Percentiles rank a stretch among this genome's conserved stretches.
These are phyloP conservation scores for Cystobasidium onofrii DNA, from an alignment of 768 basidiomycete species.

Conservation along the genomic window DNA sequence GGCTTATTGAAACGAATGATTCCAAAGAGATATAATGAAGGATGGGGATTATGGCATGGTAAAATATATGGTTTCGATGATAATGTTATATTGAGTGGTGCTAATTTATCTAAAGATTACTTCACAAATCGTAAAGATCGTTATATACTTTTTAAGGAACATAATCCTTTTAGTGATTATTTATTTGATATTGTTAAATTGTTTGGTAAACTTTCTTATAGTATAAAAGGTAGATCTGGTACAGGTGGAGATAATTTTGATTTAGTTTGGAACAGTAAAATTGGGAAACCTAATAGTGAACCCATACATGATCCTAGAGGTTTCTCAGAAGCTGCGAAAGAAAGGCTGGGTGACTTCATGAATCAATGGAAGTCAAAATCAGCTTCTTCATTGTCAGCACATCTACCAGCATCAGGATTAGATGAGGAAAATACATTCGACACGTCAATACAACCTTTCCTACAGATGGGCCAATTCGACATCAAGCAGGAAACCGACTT, in stretches of 20 bases:
- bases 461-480: slow-evolving; percentile 39
- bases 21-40: slow-evolving; percentile 91
- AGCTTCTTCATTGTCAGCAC: background rate
- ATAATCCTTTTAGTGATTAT: slow-evolving; percentile 65
- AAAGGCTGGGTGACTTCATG: background rate
- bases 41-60: slow-evolving; percentile 97
- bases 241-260: slow-evolving; percentile 25
- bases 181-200: slow-evolving; percentile 68
- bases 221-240: slow-evolving; percentile 42
- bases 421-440: slow-evolving; percentile 37
- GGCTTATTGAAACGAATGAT: slow-evolving; percentile 66
- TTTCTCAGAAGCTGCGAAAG: slow-evolving; percentile 9
- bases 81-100: slow-evolving; percentile 84
- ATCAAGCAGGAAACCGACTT: slow-evolving; percentile 38
- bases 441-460: slow-evolving; percentile 38
- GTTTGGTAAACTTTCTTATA: slow-evolving; percentile 65
- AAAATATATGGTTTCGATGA: slow-evolving; percentile 93
- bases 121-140: slow-evolving; percentile 93
- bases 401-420: background rate
- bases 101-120: slow-evolving; percentile 85
- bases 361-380: background rate
- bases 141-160: slow-evolving; percentile 64
- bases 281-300: background rate
- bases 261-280: slow-evolving; percentile 6
- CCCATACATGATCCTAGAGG: background rate